Evolutionary conservation across 176 grass and related monocot genomes (phyloP).

Genomic region (Musa acuminata): DNA sequence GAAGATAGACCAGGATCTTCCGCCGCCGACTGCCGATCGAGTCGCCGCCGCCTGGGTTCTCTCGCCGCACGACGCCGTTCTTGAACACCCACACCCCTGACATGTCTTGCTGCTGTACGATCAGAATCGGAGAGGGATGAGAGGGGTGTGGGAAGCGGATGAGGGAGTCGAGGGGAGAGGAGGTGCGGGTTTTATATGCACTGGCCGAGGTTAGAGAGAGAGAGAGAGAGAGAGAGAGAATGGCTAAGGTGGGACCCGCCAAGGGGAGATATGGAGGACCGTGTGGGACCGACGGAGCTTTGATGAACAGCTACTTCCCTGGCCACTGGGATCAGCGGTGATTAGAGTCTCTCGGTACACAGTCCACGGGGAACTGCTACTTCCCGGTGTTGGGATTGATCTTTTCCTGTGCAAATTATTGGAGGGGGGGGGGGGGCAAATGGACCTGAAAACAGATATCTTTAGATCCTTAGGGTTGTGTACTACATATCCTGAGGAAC

Average conservation of each 20-base stretch:
- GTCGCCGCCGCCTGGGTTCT: not conserved
- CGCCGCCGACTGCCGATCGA: not conserved
- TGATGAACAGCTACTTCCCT: not conserved
- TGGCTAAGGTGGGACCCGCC: not conserved
- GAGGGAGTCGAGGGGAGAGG: not conserved
- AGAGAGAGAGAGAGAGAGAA: too few species aligned
- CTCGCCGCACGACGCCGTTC: not conserved
- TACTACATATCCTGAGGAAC: too few species aligned
- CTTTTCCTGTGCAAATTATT: not conserved
- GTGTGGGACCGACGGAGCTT: not conserved
- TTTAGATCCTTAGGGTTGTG: too few species aligned
- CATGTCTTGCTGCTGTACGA: not conserved
- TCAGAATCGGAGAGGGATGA: not conserved
- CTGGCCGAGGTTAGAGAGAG: too few species aligned
- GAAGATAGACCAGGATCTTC: conserved; percentile 1
- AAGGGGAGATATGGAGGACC: too few species aligned
- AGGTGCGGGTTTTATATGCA: too few species aligned
- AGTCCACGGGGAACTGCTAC: too few species aligned
- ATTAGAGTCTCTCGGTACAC: not conserved
- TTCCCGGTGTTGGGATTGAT: too few species aligned
- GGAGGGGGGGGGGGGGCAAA: not conserved
- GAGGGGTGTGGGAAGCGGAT: not conserved
- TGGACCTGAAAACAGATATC: too few species aligned
- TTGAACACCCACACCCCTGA: conserved; percentile 13
- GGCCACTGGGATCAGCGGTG: not conserved